These are phyloP conservation scores for Dictyostelium capitatum DNA, from an alignment of 78 protist genomes.

Conservation along the genomic window DNA sequence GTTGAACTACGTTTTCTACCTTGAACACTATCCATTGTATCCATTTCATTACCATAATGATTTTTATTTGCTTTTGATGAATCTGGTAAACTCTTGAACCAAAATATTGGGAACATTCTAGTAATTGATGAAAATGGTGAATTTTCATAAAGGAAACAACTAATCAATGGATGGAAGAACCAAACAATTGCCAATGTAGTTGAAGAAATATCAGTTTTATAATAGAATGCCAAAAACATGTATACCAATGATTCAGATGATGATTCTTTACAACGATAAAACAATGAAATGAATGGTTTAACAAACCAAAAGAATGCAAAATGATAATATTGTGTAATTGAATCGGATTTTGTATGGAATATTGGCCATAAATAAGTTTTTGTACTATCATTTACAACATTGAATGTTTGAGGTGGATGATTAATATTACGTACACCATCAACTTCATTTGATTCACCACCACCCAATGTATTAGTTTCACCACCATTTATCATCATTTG, in stretches of 20 bases:
- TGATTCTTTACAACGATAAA: conserved; percentile 10
- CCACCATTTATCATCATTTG: neutral
- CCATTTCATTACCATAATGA: neutral
- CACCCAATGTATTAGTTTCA: too few species aligned
- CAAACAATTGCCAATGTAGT: conserved; percentile 21
- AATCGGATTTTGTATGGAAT: conserved; percentile 25
- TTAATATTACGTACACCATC: neutral
- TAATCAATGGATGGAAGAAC: conserved; percentile 63
- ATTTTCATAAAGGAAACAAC: conserved; percentile 40
- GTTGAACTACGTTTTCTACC: conserved; percentile 10
- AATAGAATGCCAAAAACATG: conserved; percentile 3
- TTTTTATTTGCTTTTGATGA: neutral
- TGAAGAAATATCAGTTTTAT: neutral
- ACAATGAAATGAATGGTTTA: conserved; percentile 44
- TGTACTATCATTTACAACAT: neutral
- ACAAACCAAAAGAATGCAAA: conserved; percentile 39
- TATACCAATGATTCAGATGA: neutral
- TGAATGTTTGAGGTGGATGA: neutral
- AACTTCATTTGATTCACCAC: neutral
- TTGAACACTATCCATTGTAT: neutral
- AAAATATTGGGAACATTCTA: conserved; percentile 57
- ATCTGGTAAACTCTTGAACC: neutral
- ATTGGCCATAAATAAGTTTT: conserved; percentile 20
- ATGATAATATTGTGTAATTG: conserved; percentile 13
- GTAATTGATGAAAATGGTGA: conserved; percentile 9